A percentile compares a stretch with the other conserved stretches of the same genome.
Conservation (phyloP, 495 filamentous ascomycete species). For the Wilcoxina mikolae region DNA sequence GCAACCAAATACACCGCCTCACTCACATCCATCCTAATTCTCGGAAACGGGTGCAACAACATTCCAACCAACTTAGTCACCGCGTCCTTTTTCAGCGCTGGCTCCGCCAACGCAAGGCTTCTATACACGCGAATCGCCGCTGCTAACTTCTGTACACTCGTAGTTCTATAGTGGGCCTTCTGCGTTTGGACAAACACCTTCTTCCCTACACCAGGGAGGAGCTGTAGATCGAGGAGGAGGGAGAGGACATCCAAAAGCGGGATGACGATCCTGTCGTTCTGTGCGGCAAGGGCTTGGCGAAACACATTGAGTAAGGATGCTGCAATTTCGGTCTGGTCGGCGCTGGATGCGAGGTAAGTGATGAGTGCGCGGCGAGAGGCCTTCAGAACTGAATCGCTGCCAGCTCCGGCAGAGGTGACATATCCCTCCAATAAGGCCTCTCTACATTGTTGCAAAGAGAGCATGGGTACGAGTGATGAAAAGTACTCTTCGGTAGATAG, state of each 20-base stretch:
- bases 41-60: conserved; percentile 51
- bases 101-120: conserved; percentile 28
- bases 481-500: conserved; percentile 40
- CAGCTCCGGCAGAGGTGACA: conserved; percentile 67
- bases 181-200: conserved; percentile 51
- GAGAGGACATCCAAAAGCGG: conserved; percentile 60
- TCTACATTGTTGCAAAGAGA: conserved; percentile 14
- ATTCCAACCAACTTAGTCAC: conserved; percentile 43
- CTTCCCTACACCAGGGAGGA: conserved; percentile 3
- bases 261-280: conserved; percentile 50
- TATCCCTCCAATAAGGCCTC: conserved; percentile 51
- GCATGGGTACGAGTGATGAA: conserved; percentile 35
- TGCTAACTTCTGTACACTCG: conserved; percentile 61
- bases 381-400: conserved; percentile 66
- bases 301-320: conserved; percentile 24
- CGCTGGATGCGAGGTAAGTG: conserved; percentile 28
- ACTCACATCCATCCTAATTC: conserved; percentile 35
- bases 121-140: conserved; percentile 66
- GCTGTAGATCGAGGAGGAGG: conserved; percentile 48
- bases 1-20: conserved; percentile 32
- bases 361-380: conserved; percentile 56
- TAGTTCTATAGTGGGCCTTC: conserved; percentile 66
- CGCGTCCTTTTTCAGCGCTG: conserved; percentile 31
- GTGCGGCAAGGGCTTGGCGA: background rate
- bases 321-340: conserved; percentile 27